Percentiles rank a stretch among this genome's conserved stretches.
These are phyloP conservation scores for Fusarium clavum DNA, from an alignment of 2,329 filamentous ascomycete species.

Conservation along the genomic window DNA sequence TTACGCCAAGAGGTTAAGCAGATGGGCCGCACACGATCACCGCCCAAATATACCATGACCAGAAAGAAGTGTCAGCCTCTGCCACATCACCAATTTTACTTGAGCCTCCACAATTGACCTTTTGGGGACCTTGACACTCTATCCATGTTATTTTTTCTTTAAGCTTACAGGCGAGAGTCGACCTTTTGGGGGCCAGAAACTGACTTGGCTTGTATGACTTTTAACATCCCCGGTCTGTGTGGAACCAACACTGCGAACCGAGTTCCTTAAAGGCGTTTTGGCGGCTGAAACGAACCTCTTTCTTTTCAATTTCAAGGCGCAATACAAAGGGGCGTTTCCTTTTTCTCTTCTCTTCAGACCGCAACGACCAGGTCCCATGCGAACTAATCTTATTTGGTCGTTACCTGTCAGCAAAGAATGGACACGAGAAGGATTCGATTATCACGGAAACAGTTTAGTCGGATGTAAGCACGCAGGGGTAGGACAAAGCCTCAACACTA, in stretches of 20 bases:
- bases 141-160: too few relatives aligned
- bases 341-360: background rate
- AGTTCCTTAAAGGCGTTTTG: background rate
- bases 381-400: background rate
- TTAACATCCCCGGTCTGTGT: background rate
- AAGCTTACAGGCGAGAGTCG: background rate
- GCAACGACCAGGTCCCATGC: background rate
- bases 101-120: constrained; percentile 1
- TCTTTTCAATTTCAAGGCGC: background rate
- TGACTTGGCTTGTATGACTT: background rate
- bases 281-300: constrained; percentile 3
- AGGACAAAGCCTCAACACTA: constrained; percentile 6
- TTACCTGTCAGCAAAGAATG: background rate
- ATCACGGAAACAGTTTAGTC: background rate
- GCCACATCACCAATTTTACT: background rate
- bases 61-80: background rate
- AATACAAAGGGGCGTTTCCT: background rate
- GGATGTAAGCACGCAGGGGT: background rate
- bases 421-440: constrained; percentile 2
- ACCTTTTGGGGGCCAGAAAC: background rate
- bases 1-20: background rate
- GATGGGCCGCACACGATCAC: background rate
- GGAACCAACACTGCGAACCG: background rate
- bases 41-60: background rate
- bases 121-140: background rate